Evolutionary conservation across 768 basidiomycete species (phyloP).

Genomic region (Lentinula edodes): DNA sequence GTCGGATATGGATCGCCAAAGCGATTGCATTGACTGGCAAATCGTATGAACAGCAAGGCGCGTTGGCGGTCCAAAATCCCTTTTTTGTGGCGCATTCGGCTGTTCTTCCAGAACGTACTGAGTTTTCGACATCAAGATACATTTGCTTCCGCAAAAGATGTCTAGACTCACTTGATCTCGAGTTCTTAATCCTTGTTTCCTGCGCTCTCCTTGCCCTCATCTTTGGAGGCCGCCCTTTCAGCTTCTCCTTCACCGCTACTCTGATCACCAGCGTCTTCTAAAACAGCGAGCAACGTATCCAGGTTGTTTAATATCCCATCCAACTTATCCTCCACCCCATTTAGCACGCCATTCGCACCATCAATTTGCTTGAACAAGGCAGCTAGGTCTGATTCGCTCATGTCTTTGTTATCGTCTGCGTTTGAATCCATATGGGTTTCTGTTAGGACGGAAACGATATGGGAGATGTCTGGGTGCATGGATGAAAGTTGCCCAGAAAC

Average conservation of each 20-base stretch:
- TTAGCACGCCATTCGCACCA: not conserved
- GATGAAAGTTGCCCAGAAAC: not conserved
- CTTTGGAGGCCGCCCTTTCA: not conserved
- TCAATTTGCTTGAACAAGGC: conserved; percentile 4
- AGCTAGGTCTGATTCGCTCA: not conserved
- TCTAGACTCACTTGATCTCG: not conserved
- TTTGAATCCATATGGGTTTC: not conserved
- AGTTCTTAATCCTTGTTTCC: not conserved
- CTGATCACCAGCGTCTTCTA: not conserved
- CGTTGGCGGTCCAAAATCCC: no score
- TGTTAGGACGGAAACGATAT: not conserved
- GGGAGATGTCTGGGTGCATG: not conserved
- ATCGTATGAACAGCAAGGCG: no score
- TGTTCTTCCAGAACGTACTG: no score
- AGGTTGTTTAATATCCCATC: not conserved
- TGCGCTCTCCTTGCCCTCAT: not conserved
- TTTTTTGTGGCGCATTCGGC: no score
- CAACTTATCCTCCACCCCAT: conserved; percentile 5
- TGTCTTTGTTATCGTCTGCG: not conserved
- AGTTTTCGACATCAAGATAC: no score
- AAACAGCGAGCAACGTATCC: conserved; percentile 1
- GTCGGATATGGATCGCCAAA: no score
- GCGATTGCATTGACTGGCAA: no score
- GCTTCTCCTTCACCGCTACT: not conserved
- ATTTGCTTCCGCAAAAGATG: not conserved